Evolutionary conservation across 768 basidiomycete genomes (phyloP), one percentile per base, ranked within the genome.

Genomic region (Kwoniella sp.): DNA sequence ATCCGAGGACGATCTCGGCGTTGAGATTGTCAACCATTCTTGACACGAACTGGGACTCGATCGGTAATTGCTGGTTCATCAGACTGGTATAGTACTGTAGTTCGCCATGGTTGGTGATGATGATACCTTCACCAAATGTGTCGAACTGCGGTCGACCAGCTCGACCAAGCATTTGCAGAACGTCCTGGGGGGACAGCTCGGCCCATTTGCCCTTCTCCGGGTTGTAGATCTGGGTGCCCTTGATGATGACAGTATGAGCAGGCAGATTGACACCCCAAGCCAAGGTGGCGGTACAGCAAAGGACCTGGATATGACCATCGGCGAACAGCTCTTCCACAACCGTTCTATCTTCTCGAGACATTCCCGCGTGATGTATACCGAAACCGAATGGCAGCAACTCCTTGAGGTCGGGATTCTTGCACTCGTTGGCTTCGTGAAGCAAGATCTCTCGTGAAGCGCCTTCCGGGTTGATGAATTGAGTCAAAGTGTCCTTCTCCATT

Each of bases 221-320:
- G 79, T 96, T 97, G 82, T 98, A 99, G 65, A 98, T 94, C 81
- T 98, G 94, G 0, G 96, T 98, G n/a, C 96, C 96, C 79, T 98
- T 99, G 84, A 99, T 97, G 82, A 98, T 92, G 81, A 97, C 95
- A 8, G 92, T 90, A 68, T 98, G 96, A 0, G 94, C 95, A 2
- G 96, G 96, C 0, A 98, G 83, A 77, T 99, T 99, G 81, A 99
- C 95, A 83, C 95, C 96, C 96, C 96, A 99, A 0, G 96, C 96
- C 37, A 99, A 88, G 1, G 95, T 98, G 4, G 96, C 96, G 0
- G 96, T 99, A 78, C 92, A 96, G 48, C 96, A 92, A 25, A 99
- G 84, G 0, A 98, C 94, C 77, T 95, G 93, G 29, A 99, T 84
- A 24, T 90, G 88, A 0, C 93, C 91, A 54, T 95, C 91, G 10